Evolutionary conservation across 495 filamentous ascomycete species (phyloP).

Genomic region (Letharia lupina): DNA sequence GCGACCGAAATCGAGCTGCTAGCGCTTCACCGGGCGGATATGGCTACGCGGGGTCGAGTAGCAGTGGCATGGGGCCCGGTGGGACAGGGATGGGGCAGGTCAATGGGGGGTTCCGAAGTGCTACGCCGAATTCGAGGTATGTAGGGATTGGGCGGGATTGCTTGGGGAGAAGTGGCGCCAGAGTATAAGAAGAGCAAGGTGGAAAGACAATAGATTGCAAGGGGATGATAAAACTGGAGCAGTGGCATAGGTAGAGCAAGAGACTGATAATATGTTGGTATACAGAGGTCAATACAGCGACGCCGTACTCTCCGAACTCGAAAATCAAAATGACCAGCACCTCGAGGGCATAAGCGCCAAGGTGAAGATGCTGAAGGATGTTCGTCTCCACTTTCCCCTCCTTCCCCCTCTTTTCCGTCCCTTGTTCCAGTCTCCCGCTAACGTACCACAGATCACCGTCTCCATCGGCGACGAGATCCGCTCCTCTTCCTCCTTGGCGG

Average conservation of each 20-base stretch:
- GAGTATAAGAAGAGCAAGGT: no score
- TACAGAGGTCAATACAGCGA: conserved; percentile 84
- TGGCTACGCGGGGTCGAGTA: conserved; percentile 49
- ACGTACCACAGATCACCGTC: conserved; percentile 58
- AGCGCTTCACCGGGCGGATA: conserved; percentile 48
- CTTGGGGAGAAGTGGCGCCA: conserved; percentile 1
- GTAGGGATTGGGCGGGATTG: conserved; percentile 14
- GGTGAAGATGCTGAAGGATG: conserved; percentile 86
- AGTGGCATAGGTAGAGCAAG: background rate
- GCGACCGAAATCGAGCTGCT: conserved; percentile 44
- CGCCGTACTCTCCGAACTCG: conserved; percentile 84
- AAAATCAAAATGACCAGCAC: conserved; percentile 89
- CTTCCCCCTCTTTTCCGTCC: conserved; percentile 14
- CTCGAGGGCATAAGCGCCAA: conserved; percentile 86
- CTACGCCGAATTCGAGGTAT: conserved; percentile 78
- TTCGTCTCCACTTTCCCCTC: conserved; percentile 37
- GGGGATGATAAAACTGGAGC: background rate
- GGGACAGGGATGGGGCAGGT: conserved; percentile 20
- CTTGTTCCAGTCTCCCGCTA: background rate
- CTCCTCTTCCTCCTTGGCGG: conserved; percentile 68
- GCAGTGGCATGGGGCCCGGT: conserved; percentile 4
- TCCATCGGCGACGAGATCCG: conserved; percentile 94
- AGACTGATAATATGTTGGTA: background rate
- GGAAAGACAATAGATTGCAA: no score
- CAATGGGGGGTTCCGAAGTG: conserved; percentile 47